Conservation (phyloP, 768 basidiomycete species). For the Rhodotorula taiwanensis region DNA sequence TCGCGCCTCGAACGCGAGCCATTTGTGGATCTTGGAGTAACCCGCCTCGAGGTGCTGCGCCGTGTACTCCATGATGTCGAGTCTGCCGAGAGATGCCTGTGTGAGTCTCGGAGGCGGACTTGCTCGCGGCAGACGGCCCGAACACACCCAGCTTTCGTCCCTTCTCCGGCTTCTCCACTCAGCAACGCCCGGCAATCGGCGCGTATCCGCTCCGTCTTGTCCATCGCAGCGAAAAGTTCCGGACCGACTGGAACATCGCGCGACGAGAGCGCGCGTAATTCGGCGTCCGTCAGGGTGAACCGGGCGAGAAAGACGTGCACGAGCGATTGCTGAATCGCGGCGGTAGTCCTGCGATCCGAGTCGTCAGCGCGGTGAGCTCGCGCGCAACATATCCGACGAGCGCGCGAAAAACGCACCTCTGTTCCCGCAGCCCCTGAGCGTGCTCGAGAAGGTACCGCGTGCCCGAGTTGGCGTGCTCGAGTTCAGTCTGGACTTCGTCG, state of each 20-base stretch:
- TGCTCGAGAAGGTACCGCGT: conserved; percentile 41
- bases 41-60: conserved; percentile 77
- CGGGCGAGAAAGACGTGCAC: conserved; percentile 70
- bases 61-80: conserved; percentile 82
- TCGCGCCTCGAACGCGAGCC: conserved; percentile 76
- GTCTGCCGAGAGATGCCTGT: conserved; percentile 48
- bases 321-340: conserved; percentile 44
- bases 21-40: conserved; percentile 80
- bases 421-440: conserved; percentile 44
- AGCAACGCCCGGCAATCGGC: conserved; percentile 79
- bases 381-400: background rate
- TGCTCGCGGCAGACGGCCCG: too few species aligned
- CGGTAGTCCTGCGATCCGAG: conserved; percentile 16
- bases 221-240: conserved; percentile 76
- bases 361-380: background rate
- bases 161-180: conserved; percentile 53
- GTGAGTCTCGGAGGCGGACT: too few species aligned
- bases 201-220: conserved; percentile 73
- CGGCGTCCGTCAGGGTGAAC: conserved; percentile 73
- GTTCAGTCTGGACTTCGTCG: conserved; percentile 37
- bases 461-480: conserved; percentile 36
- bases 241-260: conserved; percentile 67
- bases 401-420: conserved; percentile 40
- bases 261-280: conserved; percentile 67
- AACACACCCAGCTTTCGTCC: conserved; percentile 45